Evolutionary conservation across 2,329 filamentous ascomycete genomes (phyloP).

Genomic region (Hypoxylon sp.): DNA sequence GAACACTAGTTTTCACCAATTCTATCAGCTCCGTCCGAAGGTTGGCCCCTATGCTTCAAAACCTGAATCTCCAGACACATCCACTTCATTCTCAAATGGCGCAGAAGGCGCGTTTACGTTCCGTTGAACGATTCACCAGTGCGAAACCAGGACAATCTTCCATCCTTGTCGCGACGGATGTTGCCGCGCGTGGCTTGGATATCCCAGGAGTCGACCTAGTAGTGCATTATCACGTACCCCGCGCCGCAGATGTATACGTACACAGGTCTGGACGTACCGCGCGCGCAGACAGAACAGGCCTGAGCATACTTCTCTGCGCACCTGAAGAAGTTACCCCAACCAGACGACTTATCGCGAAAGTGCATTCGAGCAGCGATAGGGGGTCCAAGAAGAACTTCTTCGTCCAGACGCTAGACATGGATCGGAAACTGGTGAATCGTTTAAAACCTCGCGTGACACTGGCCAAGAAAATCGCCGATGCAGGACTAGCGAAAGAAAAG

Average conservation of each 20-base stretch:
- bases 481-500: slow-evolving; percentile 88
- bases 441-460: slow-evolving; percentile 83
- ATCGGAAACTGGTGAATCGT: slow-evolving; percentile 81
- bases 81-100: slow-evolving; percentile 94
- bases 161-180: slow-evolving; percentile 92
- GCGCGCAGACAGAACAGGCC: slow-evolving; percentile 81
- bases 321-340: slow-evolving; percentile 93
- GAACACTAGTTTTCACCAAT: slow-evolving; percentile 94
- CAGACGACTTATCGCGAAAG: slow-evolving; percentile 85
- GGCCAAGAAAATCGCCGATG: slow-evolving; percentile 90
- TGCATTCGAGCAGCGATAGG: slow-evolving; percentile 75
- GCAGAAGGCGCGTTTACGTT: slow-evolving; percentile 94
- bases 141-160: slow-evolving; percentile 67
- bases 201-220: slow-evolving; percentile 92
- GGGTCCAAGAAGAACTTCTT: slow-evolving; percentile 71
- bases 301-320: slow-evolving; percentile 88
- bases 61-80: slow-evolving; percentile 81
- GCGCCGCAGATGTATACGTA: slow-evolving; percentile 92
- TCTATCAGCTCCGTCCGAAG: slow-evolving; percentile 94
- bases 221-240: slow-evolving; percentile 94
- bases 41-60: slow-evolving; percentile 85
- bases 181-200: slow-evolving; percentile 93
- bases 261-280: slow-evolving; percentile 96
- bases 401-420: slow-evolving; percentile 85
- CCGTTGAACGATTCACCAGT: slow-evolving; percentile 88